phyloP scores from a whole-genome alignment of 441 rosid species.

The Populus tomentosa region DNA sequence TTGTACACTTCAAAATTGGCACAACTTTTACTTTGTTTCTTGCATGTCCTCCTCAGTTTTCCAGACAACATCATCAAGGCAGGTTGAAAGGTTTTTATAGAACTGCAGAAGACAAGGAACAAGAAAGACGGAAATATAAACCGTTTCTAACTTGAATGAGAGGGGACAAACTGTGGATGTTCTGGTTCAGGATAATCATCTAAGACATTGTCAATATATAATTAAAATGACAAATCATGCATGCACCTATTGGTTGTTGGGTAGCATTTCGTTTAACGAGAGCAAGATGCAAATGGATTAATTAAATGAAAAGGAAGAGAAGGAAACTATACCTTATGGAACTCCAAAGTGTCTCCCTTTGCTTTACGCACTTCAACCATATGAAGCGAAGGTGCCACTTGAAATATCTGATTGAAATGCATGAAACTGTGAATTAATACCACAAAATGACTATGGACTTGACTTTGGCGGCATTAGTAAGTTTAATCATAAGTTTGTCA shows the following conservation, averaged over 20 bases:
- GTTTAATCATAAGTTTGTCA: neutral
- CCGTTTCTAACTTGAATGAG: neutral
- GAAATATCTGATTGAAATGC: slow-evolving; percentile 55
- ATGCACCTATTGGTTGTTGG: neutral
- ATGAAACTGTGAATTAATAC: neutral
- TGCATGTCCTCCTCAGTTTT: slow-evolving; percentile 81
- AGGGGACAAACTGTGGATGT: too few relatives aligned
- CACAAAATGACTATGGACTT: neutral
- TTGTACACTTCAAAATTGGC: slow-evolving; percentile 2
- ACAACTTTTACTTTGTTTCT: slow-evolving; percentile 26
- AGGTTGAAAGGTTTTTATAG: slow-evolving; percentile 73
- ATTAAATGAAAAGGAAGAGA: neutral
- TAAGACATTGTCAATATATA: neutral
- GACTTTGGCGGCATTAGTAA: neutral
- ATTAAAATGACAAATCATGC: neutral
- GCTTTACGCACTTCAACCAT: slow-evolving; percentile 95
- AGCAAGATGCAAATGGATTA: neutral
- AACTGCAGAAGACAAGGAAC: slow-evolving; percentile 47
- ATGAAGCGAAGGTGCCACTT: slow-evolving; percentile 91
- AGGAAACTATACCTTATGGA: slow-evolving; percentile 61
- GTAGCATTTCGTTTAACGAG: neutral
- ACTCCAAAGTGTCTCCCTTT: slow-evolving; percentile 93
- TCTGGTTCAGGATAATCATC: neutral
- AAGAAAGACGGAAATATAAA: neutral
- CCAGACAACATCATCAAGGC: slow-evolving; percentile 83